These are phyloP conservation scores for Penicillium verhagenii DNA, from an alignment of 495 filamentous ascomycete genomes.

Conservation along the genomic window DNA sequence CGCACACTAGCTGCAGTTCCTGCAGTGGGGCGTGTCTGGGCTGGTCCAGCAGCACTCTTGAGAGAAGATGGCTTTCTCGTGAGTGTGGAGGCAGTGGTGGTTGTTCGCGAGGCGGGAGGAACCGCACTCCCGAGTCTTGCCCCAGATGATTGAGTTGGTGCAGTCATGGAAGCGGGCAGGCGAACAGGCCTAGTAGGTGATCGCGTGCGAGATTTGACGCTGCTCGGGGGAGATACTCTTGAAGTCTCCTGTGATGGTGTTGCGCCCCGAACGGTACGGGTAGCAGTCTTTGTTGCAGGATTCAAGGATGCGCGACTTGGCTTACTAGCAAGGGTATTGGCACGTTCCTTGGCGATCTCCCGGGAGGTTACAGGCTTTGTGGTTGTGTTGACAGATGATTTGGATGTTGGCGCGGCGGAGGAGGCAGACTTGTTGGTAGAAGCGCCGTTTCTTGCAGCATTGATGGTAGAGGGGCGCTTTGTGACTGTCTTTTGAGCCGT, in stretches of 20 bases:
- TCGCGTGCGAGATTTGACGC: constrained; percentile 57
- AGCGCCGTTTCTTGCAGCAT: constrained; percentile 39
- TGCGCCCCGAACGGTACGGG: constrained; percentile 31
- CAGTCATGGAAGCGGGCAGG: constrained; percentile 58
- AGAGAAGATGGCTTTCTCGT: constrained; percentile 46
- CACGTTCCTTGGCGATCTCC: constrained; percentile 30
- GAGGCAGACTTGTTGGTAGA: constrained; percentile 24
- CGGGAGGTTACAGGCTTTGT: constrained; percentile 18
- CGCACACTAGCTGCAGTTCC: constrained; percentile 25
- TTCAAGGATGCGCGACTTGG: constrained; percentile 35
- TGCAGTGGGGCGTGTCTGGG: constrained; percentile 22
- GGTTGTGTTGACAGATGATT: constrained; percentile 17
- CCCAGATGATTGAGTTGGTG: constrained; percentile 61
- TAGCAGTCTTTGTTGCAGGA: constrained; percentile 23
- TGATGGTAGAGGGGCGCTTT: constrained; percentile 42
- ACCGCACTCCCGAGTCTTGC: constrained; percentile 49
- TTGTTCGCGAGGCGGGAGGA: constrained; percentile 46
- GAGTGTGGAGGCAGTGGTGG: constrained; percentile 32
- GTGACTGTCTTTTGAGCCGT: constrained; percentile 32
- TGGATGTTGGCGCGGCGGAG: constrained; percentile 23
- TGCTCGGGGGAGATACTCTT: constrained; percentile 24
- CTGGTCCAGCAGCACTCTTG: constrained; percentile 24
- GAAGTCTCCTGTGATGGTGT: constrained; percentile 31
- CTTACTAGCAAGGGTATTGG: constrained; percentile 29
- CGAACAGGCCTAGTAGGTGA: constrained; percentile 65